Evolutionary conservation across 164 flowering plant species (phyloP), one percentile per base, ranked within the genome.

Genomic region (Nymphaea colorata): DNA sequence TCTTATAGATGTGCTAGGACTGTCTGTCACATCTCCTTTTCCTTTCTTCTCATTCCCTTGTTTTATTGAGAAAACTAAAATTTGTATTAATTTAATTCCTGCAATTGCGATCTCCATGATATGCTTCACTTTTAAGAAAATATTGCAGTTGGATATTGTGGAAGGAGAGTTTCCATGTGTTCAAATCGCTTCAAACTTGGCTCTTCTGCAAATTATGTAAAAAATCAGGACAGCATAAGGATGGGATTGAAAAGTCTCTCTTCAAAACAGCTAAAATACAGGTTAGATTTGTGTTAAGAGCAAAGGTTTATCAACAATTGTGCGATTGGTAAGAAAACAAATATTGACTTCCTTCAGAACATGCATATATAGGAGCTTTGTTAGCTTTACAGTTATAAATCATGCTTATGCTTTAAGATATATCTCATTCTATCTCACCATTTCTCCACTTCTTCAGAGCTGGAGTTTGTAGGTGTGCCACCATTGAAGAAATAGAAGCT

Each of bases 401-500:
- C 8, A 51, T 51, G 14, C 14, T 10, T 8, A 51, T 51, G 8
- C 57, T 51, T 51, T 51, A 15, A 51, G 57, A 4, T 51, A 15
- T 25, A 8, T 51, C 57, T 51, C 57, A 51, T 15, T 51, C 57
- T 51, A 51, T 51, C 14, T 51, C 57, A 51, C 14, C 57, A 25
- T 25, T 15, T 51, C 57, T 51, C 12, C 10, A 51, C 14, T 51
- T 66, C 59, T 78, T 67, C 85, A 89, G 96, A 76, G 67, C 57
- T 61, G 85, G 83, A 70, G 64, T 83, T 67, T 69, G 91, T 66
- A 87, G 77, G 77, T 81, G 85, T 78, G 98, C 98, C 11, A 89
- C 96, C 55, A 76, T 83, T 25, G 98, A 89, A 67, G 96, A 91
- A 82, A 89, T 94, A 43, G 91, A 86, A 76, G 93, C 88, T 62